Base-by-base conservation (phyloP, 768 basidiomycete species). In the Tricholomella constricta region DNA sequence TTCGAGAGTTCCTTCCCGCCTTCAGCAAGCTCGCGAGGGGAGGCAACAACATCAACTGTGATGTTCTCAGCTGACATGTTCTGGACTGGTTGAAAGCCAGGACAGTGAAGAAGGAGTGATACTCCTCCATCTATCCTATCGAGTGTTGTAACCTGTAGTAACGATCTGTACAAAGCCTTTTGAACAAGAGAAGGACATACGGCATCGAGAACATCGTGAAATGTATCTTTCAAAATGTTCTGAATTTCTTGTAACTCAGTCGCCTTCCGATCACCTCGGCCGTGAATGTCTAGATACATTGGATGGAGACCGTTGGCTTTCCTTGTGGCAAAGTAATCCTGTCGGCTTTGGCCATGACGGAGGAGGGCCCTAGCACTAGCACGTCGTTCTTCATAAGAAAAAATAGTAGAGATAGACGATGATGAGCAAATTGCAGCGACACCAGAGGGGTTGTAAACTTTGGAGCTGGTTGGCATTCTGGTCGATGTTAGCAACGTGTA, bases 31-130 rank as follows among this genome's bases (percentile, higher is more conserved):
- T 52, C 48, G 31, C 25, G 44, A 11, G 49, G 58, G 15, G 31
- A 42, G 25, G 55, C 40, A 47, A 52, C 52, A 15, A 43, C 38
- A 29, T 59, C 35, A 6, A 56, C n/a, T n/a, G 22, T 43, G 22
- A 43, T 15, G 9, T 43, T 3, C 11, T 25, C 41, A 23, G 41
- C 12, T 11, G 41, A 12, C 4, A 25, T 25, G 9, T 26, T 43
- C 4, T 10, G 4, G 4, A 4, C 8, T 12, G 15, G 4, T 11
- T 35, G 34, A 35, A 35, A 35, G 5, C 34, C 34, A 35, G 34
- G 34, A 35, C 34, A 35, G 34, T 35, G 34, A 4, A 35, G 34
- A 4, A 35, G 34, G 15, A 35, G 9, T 4, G 15, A 35, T 4
- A 35, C 12, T 35, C 34, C 34, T 4, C 34, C 34, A 35, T 35